These are phyloP conservation scores for Sisymbrium altissimum DNA, from an alignment of 345 rosid species.

Conservation along the genomic window DNA sequence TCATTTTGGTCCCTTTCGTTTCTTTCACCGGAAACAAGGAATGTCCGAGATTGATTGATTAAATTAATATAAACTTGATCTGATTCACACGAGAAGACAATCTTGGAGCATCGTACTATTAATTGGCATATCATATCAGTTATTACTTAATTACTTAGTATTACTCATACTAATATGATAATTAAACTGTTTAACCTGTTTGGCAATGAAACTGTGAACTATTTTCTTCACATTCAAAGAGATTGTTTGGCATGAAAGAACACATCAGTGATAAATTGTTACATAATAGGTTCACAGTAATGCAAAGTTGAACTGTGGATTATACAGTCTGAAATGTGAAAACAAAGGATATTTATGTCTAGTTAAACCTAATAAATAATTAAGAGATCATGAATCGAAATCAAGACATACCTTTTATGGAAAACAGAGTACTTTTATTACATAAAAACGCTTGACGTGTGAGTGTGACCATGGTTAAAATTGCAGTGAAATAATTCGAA, in stretches of 20 bases:
- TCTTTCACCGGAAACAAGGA: conserved; percentile 21
- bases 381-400: not conserved
- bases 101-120: not conserved
- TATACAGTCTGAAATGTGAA: not conserved
- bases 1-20: conserved; percentile 4
- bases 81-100: conserved; percentile 24
- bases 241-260: not conserved
- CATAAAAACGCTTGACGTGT: not conserved
- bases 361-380: not conserved
- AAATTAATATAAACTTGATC: conserved; percentile 17
- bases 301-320: not conserved
- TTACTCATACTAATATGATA: too few species aligned
- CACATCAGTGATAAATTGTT: not conserved
- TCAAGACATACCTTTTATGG: not conserved
- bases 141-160: too few species aligned
- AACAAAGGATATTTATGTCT: not conserved
- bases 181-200: not conserved
- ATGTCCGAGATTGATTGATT: conserved; percentile 20
- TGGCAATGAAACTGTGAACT: not conserved
- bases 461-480: not conserved
- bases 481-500: not conserved
- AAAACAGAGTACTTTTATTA: not conserved
- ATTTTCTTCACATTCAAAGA: not conserved
- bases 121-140: not conserved
- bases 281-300: not conserved